These are phyloP conservation scores for Termitomyces sp. DNA, from an alignment of 768 basidiomycete species.

Conservation along the genomic window DNA sequence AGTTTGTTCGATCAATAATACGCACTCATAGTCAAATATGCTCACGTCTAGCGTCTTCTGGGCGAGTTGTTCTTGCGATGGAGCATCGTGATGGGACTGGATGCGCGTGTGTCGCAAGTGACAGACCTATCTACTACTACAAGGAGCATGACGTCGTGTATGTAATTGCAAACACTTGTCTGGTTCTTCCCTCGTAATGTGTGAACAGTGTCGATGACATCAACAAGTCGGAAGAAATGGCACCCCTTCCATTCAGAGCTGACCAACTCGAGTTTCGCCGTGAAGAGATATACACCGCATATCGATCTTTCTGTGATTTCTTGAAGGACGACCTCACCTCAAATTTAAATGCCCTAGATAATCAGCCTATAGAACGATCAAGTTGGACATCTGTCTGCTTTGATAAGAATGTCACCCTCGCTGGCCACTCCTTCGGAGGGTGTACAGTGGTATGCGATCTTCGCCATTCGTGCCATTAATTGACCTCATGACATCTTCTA, in stretches of 20 bases:
- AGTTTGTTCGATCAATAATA: not conserved
- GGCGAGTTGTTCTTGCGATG: constrained; percentile 75
- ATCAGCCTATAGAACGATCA: constrained; percentile 25
- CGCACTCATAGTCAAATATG: constrained; percentile 56
- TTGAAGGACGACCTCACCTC: constrained; percentile 29
- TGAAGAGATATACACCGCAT: constrained; percentile 63
- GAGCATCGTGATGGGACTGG: constrained; percentile 84
- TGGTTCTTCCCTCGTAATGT: not conserved
- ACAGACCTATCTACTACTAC: constrained; percentile 43
- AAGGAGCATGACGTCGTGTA: constrained; percentile 53
- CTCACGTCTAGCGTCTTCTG: constrained; percentile 66
- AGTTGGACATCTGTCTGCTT: constrained; percentile 38
- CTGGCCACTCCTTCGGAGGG: constrained; percentile 45
- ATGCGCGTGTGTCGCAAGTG: constrained; percentile 40
- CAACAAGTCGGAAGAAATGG: constrained; percentile 16
- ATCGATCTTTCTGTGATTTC: constrained; percentile 54
- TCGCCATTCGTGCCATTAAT: not conserved
- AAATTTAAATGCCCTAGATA: constrained; percentile 35
- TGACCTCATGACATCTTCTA: constrained; percentile 20
- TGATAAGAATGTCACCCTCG: constrained; percentile 30
- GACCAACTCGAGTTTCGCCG: constrained; percentile 70
- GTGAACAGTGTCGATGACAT: constrained; percentile 24
- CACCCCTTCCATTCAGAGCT: constrained; percentile 46
- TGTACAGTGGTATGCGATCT: constrained; percentile 35
- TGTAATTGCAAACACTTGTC: constrained; percentile 14